A percentile compares a stretch with the other conserved stretches of the same genome.
These are phyloP conservation scores for Dorcoceras hygrometricum DNA, from an alignment of 257 asterid species.

Conservation along the genomic window DNA sequence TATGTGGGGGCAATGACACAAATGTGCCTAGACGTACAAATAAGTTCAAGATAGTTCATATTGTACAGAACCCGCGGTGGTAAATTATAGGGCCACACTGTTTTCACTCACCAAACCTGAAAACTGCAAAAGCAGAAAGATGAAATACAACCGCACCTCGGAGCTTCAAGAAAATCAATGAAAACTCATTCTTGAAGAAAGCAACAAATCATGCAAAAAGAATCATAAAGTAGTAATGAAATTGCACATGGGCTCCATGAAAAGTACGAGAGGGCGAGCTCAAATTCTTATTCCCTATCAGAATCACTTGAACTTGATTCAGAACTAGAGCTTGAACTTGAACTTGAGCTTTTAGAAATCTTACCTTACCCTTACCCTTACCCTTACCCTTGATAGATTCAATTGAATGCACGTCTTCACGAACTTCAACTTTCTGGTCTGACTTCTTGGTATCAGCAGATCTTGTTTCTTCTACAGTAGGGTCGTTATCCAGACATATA, in stretches of 20 bases:
- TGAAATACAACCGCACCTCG: slow-evolving; percentile 26
- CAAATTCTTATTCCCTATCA: slow-evolving; percentile 36
- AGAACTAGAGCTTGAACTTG: slow-evolving; percentile 58
- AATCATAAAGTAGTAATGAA: slow-evolving; percentile 9
- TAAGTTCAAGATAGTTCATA: slow-evolving; percentile 20
- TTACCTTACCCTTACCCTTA: slow-evolving; percentile 35
- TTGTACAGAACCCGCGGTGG: slow-evolving; percentile 25
- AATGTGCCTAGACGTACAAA: not conserved
- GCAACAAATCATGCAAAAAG: slow-evolving; percentile 31
- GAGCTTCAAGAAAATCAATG: slow-evolving; percentile 48
- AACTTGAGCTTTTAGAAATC: slow-evolving; percentile 41
- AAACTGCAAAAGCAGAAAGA: slow-evolving; percentile 17
- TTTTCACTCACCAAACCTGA: slow-evolving; percentile 22
- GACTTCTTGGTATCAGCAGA: slow-evolving; percentile 27
- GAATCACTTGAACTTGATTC: slow-evolving; percentile 63
- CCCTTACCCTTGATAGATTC: slow-evolving; percentile 31
- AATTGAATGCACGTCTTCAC: slow-evolving; percentile 28
- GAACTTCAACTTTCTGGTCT: slow-evolving; percentile 27
- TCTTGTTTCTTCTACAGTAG: slow-evolving; percentile 22
- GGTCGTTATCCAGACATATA: slow-evolving; percentile 24
- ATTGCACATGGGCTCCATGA: not conserved
- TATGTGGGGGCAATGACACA: not conserved
- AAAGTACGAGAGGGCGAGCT: not conserved
- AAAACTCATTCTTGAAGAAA: slow-evolving; percentile 58
- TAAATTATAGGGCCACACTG: slow-evolving; percentile 6